Base-by-base conservation (phyloP, 768 basidiomycete genomes). In the Boletus tomentosulus region DNA sequence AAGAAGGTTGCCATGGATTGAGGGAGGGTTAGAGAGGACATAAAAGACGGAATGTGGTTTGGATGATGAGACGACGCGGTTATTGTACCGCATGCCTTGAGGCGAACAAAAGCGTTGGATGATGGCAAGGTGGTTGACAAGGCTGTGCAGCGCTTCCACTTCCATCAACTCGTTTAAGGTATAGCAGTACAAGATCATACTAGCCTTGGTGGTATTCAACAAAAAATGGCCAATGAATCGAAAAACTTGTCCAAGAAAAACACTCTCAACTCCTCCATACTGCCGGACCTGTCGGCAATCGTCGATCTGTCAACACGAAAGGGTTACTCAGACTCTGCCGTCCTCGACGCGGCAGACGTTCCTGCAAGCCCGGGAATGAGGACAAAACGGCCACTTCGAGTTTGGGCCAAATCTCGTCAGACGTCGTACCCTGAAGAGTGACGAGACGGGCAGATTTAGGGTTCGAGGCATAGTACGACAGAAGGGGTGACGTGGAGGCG, bases 331-430 rank as follows among this genome's bases (percentile, higher is more conserved):
- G 70, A 55, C 78, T 79, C 54, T 76, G 78, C 53, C 75, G 74
- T 55, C 77, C 75, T 57, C 74, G 75, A 55, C 64, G 75, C 31
- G 76, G 74, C 16, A 67, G 61, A 25, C 80, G 78, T 66, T 84
- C 81, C 54, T 75, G 78, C 54, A 90, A 64, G 4, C 66, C 62
- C 3, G 89, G 86, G 64, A 88, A 88, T 3, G 77, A 68, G 25
- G 73, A 70, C 48, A 74, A 73, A 24, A 93, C 74, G 22, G 81
- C 73, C 42, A 70, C 70, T 57, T 92, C 90, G 11, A 96, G 77
- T 58, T 85, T 74, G 3, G 89, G 91, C 92, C 92, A 95, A 57
- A 95, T 94, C 68, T 93, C 89, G 63, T 94, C 89, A 3, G 88
- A 90, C 8, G 90, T 89, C 51, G 76, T 71, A 3, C 92, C 92